Evolutionary conservation across 2,329 filamentous ascomycete species (phyloP).

Genomic region (Alternaria alternata): DNA sequence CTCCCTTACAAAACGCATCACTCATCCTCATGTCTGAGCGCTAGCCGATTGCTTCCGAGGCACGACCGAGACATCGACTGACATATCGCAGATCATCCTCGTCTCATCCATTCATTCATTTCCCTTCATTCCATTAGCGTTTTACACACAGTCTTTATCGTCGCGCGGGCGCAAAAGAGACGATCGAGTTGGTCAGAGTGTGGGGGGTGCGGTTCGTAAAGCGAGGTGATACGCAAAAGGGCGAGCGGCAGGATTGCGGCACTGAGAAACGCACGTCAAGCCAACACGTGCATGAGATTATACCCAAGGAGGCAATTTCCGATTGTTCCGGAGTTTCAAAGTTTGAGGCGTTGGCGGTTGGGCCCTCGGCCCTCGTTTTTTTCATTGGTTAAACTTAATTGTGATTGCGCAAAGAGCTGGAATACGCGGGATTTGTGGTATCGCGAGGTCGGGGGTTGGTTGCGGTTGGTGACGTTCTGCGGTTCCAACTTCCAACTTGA

Average conservation of each 20-base stretch:
- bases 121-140: constrained; percentile 13
- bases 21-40: constrained; percentile 7
- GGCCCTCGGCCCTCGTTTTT: constrained; percentile 1
- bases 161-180: constrained; percentile 26
- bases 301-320: constrained; percentile 30
- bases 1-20: constrained; percentile 5
- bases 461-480: neutral
- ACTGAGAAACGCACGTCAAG: constrained; percentile 4
- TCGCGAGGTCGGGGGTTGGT: constrained; percentile 19
- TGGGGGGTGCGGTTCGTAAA: constrained; percentile 1
- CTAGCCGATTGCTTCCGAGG: constrained; percentile 7
- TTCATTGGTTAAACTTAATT: constrained; percentile 17
- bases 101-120: constrained; percentile 16
- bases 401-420: constrained; percentile 16
- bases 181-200: constrained; percentile 11
- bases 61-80: constrained; percentile 11
- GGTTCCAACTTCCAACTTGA: neutral
- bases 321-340: constrained; percentile 17
- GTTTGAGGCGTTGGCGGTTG: constrained; percentile 18
- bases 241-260: constrained; percentile 6
- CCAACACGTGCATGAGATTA: constrained; percentile 22
- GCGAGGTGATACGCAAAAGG: constrained; percentile 7
- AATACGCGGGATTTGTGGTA: constrained; percentile 19
- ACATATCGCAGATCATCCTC: constrained; percentile 18
- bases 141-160: constrained; percentile 13